Percentiles rank a stretch among this genome's conserved stretches.
Evolutionary conservation across 139 green algal species (phyloP).

Genomic region (Pedinophyceae sp.): DNA sequence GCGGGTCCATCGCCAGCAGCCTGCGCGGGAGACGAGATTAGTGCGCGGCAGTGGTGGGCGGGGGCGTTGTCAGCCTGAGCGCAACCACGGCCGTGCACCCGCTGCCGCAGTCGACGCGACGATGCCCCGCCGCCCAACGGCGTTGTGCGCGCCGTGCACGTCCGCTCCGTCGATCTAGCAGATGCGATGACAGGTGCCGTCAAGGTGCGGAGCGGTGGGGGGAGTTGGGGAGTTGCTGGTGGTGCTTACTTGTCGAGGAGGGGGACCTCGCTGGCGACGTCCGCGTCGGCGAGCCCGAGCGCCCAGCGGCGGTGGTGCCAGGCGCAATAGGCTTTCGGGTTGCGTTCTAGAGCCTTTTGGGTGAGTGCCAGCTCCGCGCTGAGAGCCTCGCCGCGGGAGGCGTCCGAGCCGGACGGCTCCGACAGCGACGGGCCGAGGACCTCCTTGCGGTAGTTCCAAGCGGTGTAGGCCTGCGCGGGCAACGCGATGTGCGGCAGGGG

Average conservation of each 20-base stretch:
- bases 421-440: constrained; percentile 29
- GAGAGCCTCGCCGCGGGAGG: constrained; percentile 10
- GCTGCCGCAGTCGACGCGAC: constrained; percentile 1
- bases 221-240: neutral
- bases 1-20: constrained; percentile 62
- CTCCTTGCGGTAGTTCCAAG: constrained; percentile 78
- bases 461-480: constrained; percentile 61
- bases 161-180: constrained; percentile 19
- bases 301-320: constrained; percentile 92
- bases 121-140: too few relatives aligned
- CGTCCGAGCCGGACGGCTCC: neutral
- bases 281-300: constrained; percentile 30
- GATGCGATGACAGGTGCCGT: constrained; percentile 7
- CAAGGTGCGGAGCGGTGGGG: constrained; percentile 24
- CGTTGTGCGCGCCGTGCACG: too few relatives aligned
- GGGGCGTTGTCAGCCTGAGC: neutral
- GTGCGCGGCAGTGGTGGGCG: neutral
- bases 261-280: neutral
- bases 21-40: constrained; percentile 13
- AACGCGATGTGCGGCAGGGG: too few relatives aligned
- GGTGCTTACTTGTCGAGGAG: constrained; percentile 37
- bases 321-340: constrained; percentile 84
- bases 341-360: constrained; percentile 22
- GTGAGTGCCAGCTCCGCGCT: constrained; percentile 45
- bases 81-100: constrained; percentile 1